Base-by-base conservation (phyloP, 2,329 filamentous ascomycete species). In the Fusarium domesticum region DNA sequence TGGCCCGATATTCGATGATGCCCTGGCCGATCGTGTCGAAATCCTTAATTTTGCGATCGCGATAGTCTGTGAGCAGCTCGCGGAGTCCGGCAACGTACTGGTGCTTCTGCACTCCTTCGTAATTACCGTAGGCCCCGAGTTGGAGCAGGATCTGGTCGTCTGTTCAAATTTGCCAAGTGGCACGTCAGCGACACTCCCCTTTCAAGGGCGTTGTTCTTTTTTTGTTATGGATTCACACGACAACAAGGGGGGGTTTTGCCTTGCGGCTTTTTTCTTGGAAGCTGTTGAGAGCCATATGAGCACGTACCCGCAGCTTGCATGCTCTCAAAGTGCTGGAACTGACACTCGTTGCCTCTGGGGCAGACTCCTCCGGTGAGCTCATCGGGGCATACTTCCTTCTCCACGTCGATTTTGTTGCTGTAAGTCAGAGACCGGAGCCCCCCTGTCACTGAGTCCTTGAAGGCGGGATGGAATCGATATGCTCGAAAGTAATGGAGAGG, bases 341-440 rank as follows among this genome's bases (percentile, higher is more conserved):
- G 71, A 70, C 93, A 98, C 42, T 78, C 73, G 47, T 71, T 65
- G 61, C 91, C 87, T 56, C 85, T 84, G 20, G 77, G 67, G 52
- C 93, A 97, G 54, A 75, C 72, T 48, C 82, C 81, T 40, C 83
- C 83, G 37, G 76, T 74, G 51, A 87, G 71, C 66, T 95, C 88
- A 59, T 81, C 85, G 30, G 82, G 84, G 67, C 93, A 98, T 37
- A 97, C 63, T 50, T 80, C 78, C 57, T 79, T 83, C 48, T 81
- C 75, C 18, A 83, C 76, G 64, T 96, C 83, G 68, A 98, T 95
- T 57, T 84, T 85, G 68, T 95, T 88, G 70, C 89, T 96, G 71
- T 92, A 97, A 34, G 91, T 97, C 72, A 95, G 76, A 53, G 93
- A 97, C 63, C 86, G 84, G 62, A 90, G 85, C 34, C 92, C 92